phyloP scores from a whole-genome alignment of 805 yeast species.

The Cyberlindnera nakhonratchasimensis region DNA sequence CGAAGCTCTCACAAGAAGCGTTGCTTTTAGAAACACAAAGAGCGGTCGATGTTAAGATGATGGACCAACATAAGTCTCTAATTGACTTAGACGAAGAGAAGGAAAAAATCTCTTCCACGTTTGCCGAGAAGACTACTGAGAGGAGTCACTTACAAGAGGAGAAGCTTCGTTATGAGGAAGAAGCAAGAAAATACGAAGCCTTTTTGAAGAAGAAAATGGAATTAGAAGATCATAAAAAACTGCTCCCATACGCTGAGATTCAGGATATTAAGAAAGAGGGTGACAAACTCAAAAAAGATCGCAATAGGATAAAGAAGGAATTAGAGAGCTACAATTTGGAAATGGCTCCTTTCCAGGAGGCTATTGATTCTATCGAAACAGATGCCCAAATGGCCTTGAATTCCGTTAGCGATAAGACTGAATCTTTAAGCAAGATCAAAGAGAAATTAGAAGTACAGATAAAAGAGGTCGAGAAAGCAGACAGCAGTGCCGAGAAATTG shows the following conservation, averaged over 20 bases:
- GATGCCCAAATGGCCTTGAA: slow-evolving; percentile 30
- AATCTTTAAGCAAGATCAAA: background rate
- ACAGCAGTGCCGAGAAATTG: background rate
- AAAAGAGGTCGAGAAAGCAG: slow-evolving; percentile 31
- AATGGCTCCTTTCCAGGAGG: slow-evolving; percentile 23
- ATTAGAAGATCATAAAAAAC: slow-evolving; percentile 43
- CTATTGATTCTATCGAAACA: slow-evolving; percentile 18
- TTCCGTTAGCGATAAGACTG: slow-evolving; percentile 29
- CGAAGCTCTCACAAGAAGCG: slow-evolving; percentile 71
- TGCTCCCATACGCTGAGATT: slow-evolving; percentile 47
- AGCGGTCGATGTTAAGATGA: slow-evolving; percentile 65
- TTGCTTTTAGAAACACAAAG: slow-evolving; percentile 74
- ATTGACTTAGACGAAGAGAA: slow-evolving; percentile 46
- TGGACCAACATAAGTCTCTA: slow-evolving; percentile 53
- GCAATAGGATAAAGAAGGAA: slow-evolving; percentile 27
- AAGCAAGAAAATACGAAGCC: slow-evolving; percentile 45
- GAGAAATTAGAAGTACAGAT: slow-evolving; percentile 32
- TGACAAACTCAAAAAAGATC: slow-evolving; percentile 24
- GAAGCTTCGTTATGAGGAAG: slow-evolving; percentile 41
- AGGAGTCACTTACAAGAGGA: slow-evolving; percentile 21
- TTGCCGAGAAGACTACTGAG: slow-evolving; percentile 29
- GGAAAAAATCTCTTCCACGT: slow-evolving; percentile 36
- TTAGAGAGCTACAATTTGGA: slow-evolving; percentile 27
- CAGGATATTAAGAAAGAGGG: slow-evolving; percentile 33
- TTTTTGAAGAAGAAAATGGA: slow-evolving; percentile 45